Percentiles rank a stretch among this genome's conserved stretches.
Evolutionary conservation across 1,284 basidiomycete species (phyloP).

Genomic region (Porphyrellus sp.): DNA sequence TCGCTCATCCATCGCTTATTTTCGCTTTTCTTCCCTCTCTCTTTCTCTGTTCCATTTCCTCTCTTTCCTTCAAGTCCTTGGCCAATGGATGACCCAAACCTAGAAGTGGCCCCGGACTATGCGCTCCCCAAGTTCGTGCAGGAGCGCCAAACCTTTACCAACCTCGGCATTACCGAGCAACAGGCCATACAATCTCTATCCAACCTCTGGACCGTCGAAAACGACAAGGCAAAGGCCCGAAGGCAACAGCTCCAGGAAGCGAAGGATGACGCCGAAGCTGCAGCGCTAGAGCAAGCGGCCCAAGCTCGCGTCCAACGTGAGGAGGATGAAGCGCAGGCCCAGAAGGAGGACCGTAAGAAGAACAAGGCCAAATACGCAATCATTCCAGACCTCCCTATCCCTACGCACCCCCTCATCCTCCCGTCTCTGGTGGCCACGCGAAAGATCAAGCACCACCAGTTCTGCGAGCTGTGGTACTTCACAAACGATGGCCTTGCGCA

Average conservation of each 20-base stretch:
- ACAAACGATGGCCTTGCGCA: not conserved
- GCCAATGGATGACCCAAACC: not conserved
- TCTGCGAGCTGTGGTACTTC: slow-evolving; percentile 3
- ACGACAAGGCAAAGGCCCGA: not conserved
- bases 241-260: not conserved
- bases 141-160: not conserved
- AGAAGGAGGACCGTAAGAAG: not conserved
- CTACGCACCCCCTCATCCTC: not conserved
- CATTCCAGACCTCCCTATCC: not conserved
- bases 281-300: not conserved
- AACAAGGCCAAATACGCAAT: not conserved
- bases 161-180: not conserved
- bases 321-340: not conserved
- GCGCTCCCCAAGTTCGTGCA: not conserved
- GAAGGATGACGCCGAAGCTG: not conserved
- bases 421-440: not conserved
- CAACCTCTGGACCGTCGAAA: not conserved
- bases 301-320: not conserved
- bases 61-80: not conserved
- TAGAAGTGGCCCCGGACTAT: not conserved
- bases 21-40: not conserved
- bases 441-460: not conserved
- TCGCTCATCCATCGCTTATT: not conserved
- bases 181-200: not conserved
- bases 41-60: not conserved